Base-by-base conservation (phyloP, 805 yeast species). In the Teunomyces cretensis region DNA sequence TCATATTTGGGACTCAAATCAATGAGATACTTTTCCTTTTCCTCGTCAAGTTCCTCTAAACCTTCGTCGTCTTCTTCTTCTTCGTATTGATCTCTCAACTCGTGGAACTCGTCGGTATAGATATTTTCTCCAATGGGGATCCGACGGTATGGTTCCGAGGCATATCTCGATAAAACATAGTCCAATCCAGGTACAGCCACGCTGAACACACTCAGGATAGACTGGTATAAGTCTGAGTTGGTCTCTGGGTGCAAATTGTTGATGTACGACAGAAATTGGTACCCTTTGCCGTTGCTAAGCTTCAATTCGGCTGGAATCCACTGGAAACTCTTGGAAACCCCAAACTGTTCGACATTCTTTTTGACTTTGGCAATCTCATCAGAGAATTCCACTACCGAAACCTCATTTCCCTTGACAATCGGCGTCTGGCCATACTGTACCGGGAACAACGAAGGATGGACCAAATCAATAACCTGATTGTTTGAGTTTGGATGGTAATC, bases 211-310 rank as follows among this genome's bases (percentile, higher is more conserved):
- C 52, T 44, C 13, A 51, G 71, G 37, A 72, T 65, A 1, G 56
- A 39, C 1, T 28, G n/a, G 49, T 72, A 72, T 16, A 45, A 48
- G 53, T 35, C 53, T 49, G 0, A 46, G 39, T n/a, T n/a, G n/a
- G n/a, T n/a, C n/a, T n/a, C n/a, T 13, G 75, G 75, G 40, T 72
- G 70, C 43, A 72, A 56, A 46, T 71, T 72, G 52, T 72, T 72
- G 48, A 72, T 72, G 48, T 70, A 72, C 2, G 75, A 69, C 2
- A 33, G 38, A 37, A 68, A 51, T 12, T 45, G 43, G 42, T 53
- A 66, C 8, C 43, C 49, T n/a, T 24, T 13, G 4, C 26, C 42
- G 1, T 33, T 22, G 4, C 33, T 28, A 17, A 24, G n/a, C 24
- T 26, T 26, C 47, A 55, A 40, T n/a, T 37, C 16, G 5, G 53